These are phyloP conservation scores for Thymus quinquecostatus DNA, from an alignment of 257 asterid species.

Conservation along the genomic window DNA sequence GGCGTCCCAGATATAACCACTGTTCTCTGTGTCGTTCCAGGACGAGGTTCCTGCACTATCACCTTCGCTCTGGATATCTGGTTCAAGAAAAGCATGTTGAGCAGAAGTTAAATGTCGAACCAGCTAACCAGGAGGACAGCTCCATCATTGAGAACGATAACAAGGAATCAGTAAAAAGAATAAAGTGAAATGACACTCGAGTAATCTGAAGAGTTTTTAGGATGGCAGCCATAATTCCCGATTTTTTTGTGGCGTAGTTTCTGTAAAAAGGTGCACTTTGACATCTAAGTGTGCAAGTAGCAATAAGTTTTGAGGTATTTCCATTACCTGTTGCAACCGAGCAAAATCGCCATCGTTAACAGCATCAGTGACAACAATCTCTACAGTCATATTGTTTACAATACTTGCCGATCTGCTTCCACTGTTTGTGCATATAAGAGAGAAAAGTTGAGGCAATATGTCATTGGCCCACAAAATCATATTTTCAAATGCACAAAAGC, in stretches of 20 bases:
- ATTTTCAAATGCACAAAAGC: neutral
- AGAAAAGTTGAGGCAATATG: neutral
- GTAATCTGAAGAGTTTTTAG: no score
- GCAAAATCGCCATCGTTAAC: conserved; percentile 63
- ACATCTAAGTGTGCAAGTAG: neutral
- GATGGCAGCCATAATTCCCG: no score
- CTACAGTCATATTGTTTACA: conserved; percentile 57
- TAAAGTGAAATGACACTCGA: no score
- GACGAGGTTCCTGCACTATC: conserved; percentile 49
- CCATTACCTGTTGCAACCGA: conserved; percentile 66
- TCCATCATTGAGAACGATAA: no score
- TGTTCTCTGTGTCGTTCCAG: conserved; percentile 53
- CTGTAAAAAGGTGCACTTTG: neutral
- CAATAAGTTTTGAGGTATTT: conserved; percentile 2
- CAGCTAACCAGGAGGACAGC: neutral
- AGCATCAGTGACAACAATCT: conserved; percentile 64
- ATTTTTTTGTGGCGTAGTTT: neutral
- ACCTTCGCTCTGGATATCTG: conserved; percentile 91
- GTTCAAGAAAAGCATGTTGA: neutral
- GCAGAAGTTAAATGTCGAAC: conserved; percentile 5
- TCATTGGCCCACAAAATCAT: neutral
- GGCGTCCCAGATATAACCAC: conserved; percentile 74
- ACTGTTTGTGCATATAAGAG: conserved; percentile 34
- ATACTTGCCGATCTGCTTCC: conserved; percentile 55
- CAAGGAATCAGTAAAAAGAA: neutral